A percentile compares a stretch with the other conserved stretches of the same genome.
These are phyloP conservation scores for Xylaria sp. DNA, from an alignment of 2,329 filamentous ascomycete genomes.

Conservation along the genomic window DNA sequence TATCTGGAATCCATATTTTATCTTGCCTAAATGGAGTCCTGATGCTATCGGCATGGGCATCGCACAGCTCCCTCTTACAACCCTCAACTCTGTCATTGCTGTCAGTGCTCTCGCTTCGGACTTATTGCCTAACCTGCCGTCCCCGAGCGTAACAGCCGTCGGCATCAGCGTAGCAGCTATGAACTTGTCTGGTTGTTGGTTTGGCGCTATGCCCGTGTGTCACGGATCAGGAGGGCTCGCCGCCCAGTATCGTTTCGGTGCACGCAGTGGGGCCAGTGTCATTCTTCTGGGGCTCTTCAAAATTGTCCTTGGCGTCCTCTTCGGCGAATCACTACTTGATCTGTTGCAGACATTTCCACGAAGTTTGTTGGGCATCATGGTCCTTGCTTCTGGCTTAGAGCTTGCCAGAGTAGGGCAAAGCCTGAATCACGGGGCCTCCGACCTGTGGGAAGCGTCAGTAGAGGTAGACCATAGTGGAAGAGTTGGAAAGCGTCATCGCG, in stretches of 20 bases:
- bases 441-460: conserved; percentile 57
- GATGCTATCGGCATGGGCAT: conserved; percentile 70
- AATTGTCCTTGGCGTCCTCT: conserved; percentile 77
- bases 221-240: conserved; percentile 93
- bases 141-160: conserved; percentile 79
- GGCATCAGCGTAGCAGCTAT: conserved; percentile 84
- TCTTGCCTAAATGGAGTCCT: conserved; percentile 58
- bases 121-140: conserved; percentile 74
- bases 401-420: conserved; percentile 86
- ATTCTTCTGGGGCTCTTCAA: conserved; percentile 83
- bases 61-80: conserved; percentile 89
- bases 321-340: conserved; percentile 78
- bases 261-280: conserved; percentile 85
- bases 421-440: conserved; percentile 76
- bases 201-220: conserved; percentile 91
- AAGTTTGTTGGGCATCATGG: conserved; percentile 84
- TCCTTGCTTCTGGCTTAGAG: conserved; percentile 89
- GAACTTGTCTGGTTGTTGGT: conserved; percentile 89
- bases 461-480: conserved; percentile 52
- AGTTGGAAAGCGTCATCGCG: conserved; percentile 55
- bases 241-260: conserved; percentile 91
- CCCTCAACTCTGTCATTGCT: conserved; percentile 91
- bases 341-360: conserved; percentile 79
- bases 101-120: conserved; percentile 83
- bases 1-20: conserved; percentile 69